Evolutionary conservation across 2,329 filamentous ascomycete genomes (phyloP).

Genomic region (Hypoxylon sp.): DNA sequence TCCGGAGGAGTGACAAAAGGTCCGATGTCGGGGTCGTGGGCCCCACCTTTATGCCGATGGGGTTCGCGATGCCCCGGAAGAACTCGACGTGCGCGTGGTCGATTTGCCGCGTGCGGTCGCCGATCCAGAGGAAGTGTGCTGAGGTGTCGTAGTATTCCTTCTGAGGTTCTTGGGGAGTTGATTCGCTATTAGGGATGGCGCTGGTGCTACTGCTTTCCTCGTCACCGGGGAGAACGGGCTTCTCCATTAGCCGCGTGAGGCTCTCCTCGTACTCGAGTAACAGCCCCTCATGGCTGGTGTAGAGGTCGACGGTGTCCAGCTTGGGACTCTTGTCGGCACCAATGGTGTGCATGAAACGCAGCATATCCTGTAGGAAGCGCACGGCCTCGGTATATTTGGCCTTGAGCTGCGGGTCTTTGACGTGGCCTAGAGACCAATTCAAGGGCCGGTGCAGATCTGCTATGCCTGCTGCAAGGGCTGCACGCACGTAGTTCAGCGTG

Average conservation of each 20-base stretch:
- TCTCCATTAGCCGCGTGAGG: slow-evolving; percentile 81
- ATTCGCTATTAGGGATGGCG: slow-evolving; percentile 3
- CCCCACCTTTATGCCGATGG: slow-evolving; percentile 95
- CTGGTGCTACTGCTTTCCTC: slow-evolving; percentile 19
- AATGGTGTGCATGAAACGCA: slow-evolving; percentile 94
- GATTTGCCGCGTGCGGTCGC: slow-evolving; percentile 93
- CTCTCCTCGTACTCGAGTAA: slow-evolving; percentile 94
- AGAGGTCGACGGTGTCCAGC: slow-evolving; percentile 93
- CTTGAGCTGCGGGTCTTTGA: slow-evolving; percentile 85
- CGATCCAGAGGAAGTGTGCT: slow-evolving; percentile 98
- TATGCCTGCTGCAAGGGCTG: slow-evolving; percentile 86
- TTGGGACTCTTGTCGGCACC: slow-evolving; percentile 88
- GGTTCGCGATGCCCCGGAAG: slow-evolving; percentile 96
- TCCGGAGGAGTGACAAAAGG: slow-evolving; percentile 82
- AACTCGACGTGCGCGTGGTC: slow-evolving; percentile 97
- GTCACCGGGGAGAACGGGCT: slow-evolving; percentile 64
- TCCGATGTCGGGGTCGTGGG: slow-evolving; percentile 85
- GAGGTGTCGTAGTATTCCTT: slow-evolving; percentile 93
- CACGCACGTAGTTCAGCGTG: slow-evolving; percentile 92
- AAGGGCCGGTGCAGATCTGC: slow-evolving; percentile 94
- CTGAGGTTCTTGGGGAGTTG: slow-evolving; percentile 52
- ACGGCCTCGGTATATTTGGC: slow-evolving; percentile 90
- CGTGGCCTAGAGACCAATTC: slow-evolving; percentile 95
- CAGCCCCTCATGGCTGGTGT: slow-evolving; percentile 94
- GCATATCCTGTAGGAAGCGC: slow-evolving; percentile 86